A percentile compares a stretch with the other conserved stretches of the same genome.
Evolutionary conservation across 1,139 yeast genomes (phyloP).

Genomic region (Yamadazyma aaseri): DNA sequence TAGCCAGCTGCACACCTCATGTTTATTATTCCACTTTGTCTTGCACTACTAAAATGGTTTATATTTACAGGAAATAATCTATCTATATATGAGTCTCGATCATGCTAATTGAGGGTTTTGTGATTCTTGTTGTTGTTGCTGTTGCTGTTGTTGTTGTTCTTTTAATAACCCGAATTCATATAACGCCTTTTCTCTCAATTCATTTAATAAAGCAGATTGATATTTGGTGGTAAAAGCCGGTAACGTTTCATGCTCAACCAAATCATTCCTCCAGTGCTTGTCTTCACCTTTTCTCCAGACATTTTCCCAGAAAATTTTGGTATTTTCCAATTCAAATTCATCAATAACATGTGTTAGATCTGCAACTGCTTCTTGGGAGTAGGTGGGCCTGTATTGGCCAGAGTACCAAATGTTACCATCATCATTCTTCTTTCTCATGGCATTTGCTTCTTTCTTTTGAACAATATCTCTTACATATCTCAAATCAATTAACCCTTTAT

Average conservation of each 20-base stretch:
- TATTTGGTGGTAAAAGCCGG: slow-evolving; percentile 66
- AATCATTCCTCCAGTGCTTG: slow-evolving; percentile 56
- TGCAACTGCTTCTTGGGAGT: slow-evolving; percentile 88
- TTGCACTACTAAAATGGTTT: not conserved
- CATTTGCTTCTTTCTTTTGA: slow-evolving; percentile 58
- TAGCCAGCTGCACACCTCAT: no score
- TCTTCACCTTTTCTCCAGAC: slow-evolving; percentile 84
- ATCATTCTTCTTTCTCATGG: slow-evolving; percentile 67
- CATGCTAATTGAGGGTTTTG: slow-evolving; percentile 2
- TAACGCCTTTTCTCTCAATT: slow-evolving; percentile 46
- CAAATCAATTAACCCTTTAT: slow-evolving; percentile 70
- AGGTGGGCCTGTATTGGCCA: slow-evolving; percentile 87
- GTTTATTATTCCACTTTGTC: not conserved
- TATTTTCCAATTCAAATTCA: slow-evolving; percentile 50
- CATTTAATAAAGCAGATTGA: slow-evolving; percentile 61
- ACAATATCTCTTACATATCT: slow-evolving; percentile 69
- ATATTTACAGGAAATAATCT: slow-evolving; percentile 3
- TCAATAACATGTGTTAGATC: slow-evolving; percentile 74
- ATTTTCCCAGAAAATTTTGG: slow-evolving; percentile 75
- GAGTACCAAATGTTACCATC: slow-evolving; percentile 84
- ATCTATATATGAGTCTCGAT: slow-evolving; percentile 1
- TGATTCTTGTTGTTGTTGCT: no score
- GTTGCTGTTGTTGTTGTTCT: slow-evolving; percentile 19
- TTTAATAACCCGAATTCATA: slow-evolving; percentile 24
- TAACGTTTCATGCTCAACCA: slow-evolving; percentile 57